A percentile compares a stretch with the other conserved stretches of the same genome.
These are phyloP conservation scores for Suhomyces prunicola DNA, from an alignment of 805 yeast genomes.

Conservation along the genomic window DNA sequence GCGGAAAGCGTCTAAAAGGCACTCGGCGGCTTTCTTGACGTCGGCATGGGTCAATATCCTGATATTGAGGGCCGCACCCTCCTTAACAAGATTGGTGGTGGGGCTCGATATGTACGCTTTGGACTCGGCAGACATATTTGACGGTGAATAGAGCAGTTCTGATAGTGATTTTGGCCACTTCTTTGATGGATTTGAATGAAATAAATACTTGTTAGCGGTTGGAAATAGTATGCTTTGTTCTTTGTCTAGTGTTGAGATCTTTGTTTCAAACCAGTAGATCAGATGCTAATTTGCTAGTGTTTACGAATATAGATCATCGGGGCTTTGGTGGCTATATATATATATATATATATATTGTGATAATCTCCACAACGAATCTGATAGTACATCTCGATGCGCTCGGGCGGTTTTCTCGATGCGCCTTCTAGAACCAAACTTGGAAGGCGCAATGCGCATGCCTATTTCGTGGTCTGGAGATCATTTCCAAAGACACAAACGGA, in stretches of 20 bases:
- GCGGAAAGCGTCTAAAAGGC: constrained; percentile 34
- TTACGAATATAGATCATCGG: neutral
- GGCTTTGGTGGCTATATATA: neutral
- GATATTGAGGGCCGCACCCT: constrained; percentile 2
- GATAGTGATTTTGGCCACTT: neutral
- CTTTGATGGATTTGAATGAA: neutral
- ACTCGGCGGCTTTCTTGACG: constrained; percentile 33
- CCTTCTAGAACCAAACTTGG: neutral
- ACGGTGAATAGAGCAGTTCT: neutral
- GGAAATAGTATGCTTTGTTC: no score
- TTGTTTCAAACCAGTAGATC: neutral
- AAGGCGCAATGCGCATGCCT: neutral
- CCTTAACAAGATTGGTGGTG: neutral
- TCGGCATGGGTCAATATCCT: constrained; percentile 16
- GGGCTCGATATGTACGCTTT: neutral
- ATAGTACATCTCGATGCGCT: neutral
- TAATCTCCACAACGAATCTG: neutral
- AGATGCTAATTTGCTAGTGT: neutral
- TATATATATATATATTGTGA: neutral
- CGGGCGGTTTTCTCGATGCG: neutral
- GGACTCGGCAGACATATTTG: constrained; percentile 1
- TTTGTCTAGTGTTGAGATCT: neutral
- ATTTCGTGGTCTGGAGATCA: neutral
- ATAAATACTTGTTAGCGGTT: no score
- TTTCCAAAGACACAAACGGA: neutral